These are phyloP conservation scores for Stephanodiscus triporus DNA, from an alignment of 108 stramenopile species.

Conservation along the genomic window DNA sequence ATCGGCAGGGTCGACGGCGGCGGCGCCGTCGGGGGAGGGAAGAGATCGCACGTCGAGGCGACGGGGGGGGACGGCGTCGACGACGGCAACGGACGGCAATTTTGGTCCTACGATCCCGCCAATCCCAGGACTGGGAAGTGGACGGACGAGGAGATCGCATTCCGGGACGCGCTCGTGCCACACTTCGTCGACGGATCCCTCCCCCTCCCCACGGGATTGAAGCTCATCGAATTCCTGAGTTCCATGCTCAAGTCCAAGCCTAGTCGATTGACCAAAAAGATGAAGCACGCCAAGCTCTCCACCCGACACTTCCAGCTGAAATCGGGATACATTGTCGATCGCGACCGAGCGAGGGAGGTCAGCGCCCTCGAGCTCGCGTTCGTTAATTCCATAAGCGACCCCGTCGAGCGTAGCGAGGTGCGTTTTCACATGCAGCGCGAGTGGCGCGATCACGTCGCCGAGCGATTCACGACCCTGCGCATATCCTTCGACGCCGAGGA, in stretches of 20 bases:
- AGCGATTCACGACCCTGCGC: constrained; percentile 59
- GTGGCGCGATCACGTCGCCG: constrained; percentile 86
- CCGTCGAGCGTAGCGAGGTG: constrained; percentile 77
- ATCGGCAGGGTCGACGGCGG: constrained; percentile 7
- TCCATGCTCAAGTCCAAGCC: constrained; percentile 89
- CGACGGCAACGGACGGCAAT: constrained; percentile 30
- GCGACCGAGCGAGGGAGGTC: constrained; percentile 16
- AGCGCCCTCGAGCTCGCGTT: constrained; percentile 71
- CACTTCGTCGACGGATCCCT: constrained; percentile 73
- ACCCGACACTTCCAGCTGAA: constrained; percentile 24
- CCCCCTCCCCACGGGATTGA: constrained; percentile 73
- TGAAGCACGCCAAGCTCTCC: constrained; percentile 89
- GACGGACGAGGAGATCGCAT: constrained; percentile 83
- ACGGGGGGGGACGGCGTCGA: constrained; percentile 54
- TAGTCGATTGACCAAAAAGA: constrained; percentile 91
- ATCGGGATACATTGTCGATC: neutral
- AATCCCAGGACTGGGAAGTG: constrained; percentile 78
- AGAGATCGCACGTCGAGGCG: neutral
- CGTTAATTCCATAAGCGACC: constrained; percentile 62
- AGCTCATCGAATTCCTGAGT: constrained; percentile 86
- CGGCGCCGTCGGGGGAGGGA: neutral
- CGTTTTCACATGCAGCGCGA: constrained; percentile 87
- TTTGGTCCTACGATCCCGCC: constrained; percentile 42
- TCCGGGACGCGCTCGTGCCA: constrained; percentile 75
- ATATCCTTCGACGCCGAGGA: constrained; percentile 70